These are phyloP conservation scores for Talaromyces amestolkiae DNA, from an alignment of 2,329 filamentous ascomycete genomes.

Conservation along the genomic window DNA sequence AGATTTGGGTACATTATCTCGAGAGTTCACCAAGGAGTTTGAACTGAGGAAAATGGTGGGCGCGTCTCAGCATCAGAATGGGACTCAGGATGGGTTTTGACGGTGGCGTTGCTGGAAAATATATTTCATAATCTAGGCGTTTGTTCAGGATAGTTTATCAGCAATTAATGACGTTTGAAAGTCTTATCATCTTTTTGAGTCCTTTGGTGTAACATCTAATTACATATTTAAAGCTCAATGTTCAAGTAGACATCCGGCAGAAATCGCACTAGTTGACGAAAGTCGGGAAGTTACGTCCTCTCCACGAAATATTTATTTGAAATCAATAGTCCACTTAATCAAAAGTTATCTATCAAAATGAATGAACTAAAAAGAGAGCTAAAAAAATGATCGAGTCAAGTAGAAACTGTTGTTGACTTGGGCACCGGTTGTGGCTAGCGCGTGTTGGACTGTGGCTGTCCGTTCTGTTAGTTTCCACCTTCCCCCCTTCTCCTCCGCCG, in stretches of 20 bases:
- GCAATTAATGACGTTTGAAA: background rate
- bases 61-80: slow-evolving; percentile 53
- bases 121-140: slow-evolving; percentile 2
- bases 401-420: background rate
- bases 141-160: background rate
- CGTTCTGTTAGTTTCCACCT: background rate
- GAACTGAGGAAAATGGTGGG: slow-evolving; percentile 82
- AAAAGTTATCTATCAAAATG: background rate
- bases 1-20: slow-evolving; percentile 73
- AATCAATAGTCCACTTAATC: background rate
- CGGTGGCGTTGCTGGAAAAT: background rate
- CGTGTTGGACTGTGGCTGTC: slow-evolving; percentile 5
- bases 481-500: slow-evolving; percentile 7
- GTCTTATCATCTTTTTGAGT: background rate
- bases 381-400: background rate
- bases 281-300: too few species aligned
- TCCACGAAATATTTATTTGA: background rate
- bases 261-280: too few species aligned
- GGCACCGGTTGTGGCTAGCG: slow-evolving; percentile 14
- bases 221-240: background rate
- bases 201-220: background rate
- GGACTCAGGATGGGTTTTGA: slow-evolving; percentile 20
- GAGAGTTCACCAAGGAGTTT: slow-evolving; percentile 90
- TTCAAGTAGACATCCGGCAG: background rate
- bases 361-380: too few species aligned